A percentile compares a stretch with the other conserved stretches of the same genome.
Conservation (phyloP, 2,329 filamentous ascomycete genomes). For the Penicillium sp. region DNA sequence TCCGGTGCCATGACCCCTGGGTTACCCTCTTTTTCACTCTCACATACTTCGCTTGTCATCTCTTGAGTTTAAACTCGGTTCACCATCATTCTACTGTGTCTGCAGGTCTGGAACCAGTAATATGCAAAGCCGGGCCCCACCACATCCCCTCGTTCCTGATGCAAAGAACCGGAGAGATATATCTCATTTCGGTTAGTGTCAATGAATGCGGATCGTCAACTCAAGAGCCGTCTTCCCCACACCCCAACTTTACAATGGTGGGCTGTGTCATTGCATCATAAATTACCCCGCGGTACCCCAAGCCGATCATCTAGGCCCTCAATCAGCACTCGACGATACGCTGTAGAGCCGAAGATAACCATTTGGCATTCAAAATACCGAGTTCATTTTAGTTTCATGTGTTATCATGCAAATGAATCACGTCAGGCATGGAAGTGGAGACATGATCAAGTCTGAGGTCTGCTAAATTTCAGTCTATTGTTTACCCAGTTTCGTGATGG, state of each 20-base stretch:
- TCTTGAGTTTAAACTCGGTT: not conserved
- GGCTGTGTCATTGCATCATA: not conserved
- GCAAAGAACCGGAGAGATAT: not conserved
- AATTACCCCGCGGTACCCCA: not conserved
- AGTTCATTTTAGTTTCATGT: not conserved
- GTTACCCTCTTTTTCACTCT: not conserved
- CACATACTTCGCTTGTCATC: not conserved
- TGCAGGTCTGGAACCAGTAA: not conserved
- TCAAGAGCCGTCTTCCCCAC: not conserved
- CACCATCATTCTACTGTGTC: not conserved
- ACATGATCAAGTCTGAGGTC: not conserved
- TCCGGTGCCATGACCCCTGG: not conserved
- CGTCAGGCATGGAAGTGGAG: not conserved
- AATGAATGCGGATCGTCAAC: not conserved
- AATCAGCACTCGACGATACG: not conserved
- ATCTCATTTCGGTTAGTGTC: not conserved
- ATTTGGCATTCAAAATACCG: not conserved
- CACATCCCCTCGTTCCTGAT: not conserved
- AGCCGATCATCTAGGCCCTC: not conserved
- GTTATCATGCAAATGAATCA: not conserved
- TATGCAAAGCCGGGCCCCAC: not conserved
- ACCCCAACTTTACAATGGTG: not conserved
- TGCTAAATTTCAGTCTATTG: not conserved
- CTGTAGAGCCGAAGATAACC: not conserved
- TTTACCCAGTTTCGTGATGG: not conserved